These are phyloP conservation scores for Penicillium atrosanguineum DNA, from an alignment of 495 filamentous ascomycete genomes.

Conservation along the genomic window DNA sequence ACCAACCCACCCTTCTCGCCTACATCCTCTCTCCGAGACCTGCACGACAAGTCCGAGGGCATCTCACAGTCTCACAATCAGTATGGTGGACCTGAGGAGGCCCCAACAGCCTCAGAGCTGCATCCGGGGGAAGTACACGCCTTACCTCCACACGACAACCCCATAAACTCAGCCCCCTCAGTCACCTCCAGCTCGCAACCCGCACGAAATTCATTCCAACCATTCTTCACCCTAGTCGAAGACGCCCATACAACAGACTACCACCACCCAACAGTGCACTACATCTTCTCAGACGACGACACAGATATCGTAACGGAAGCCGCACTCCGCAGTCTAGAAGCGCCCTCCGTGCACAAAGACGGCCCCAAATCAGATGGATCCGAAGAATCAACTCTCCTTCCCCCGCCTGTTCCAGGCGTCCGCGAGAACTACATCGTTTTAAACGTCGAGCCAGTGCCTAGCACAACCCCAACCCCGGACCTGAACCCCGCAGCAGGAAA, in stretches of 20 bases:
- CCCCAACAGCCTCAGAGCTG: constrained; percentile 13
- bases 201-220: constrained; percentile 27
- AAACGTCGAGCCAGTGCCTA: constrained; percentile 33
- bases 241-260: constrained; percentile 47
- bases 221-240: constrained; percentile 56
- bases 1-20: constrained; percentile 28
- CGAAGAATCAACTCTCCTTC: constrained; percentile 28
- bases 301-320: constrained; percentile 60
- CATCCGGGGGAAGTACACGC: constrained; percentile 1
- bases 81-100: constrained; percentile 11
- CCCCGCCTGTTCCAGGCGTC: constrained; percentile 39
- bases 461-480: neutral
- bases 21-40: constrained; percentile 20
- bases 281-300: constrained; percentile 83
- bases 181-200: too few relatives aligned
- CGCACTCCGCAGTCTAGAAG: constrained; percentile 41
- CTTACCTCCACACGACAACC: constrained; percentile 10
- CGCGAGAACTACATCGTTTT: constrained; percentile 44
- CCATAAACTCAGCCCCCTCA: neutral
- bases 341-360: constrained; percentile 16
- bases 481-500: constrained; percentile 4
- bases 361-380: constrained; percentile 6
- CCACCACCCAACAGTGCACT: constrained; percentile 80
- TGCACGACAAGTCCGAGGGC: constrained; percentile 1
- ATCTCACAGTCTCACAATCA: constrained; percentile 27